Evolutionary conservation across 73 alveolate genomes (phyloP), one percentile per base, ranked within the genome.

Genomic region (Effrenium voratum): DNA sequence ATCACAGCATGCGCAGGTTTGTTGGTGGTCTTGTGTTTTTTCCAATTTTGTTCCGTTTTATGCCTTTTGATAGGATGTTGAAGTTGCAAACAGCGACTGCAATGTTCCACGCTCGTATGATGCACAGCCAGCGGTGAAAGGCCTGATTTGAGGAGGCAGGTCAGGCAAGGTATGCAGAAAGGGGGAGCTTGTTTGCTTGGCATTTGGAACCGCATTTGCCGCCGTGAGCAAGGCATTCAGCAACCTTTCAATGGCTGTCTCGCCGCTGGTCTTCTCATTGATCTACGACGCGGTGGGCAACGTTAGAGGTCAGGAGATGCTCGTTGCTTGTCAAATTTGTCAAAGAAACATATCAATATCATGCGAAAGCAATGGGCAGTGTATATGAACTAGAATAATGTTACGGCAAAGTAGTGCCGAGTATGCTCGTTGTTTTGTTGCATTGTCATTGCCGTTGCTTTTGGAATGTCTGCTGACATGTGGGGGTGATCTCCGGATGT

Each of bases 261-360:
- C 91, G 41, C 91, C 91, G 30, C 91, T 80, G 91, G 68, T 80
- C 70, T 80, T 80, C 68, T 41, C 91, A 1, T 30, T 46, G 43
- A 46, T 80, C 70, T 80, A 80, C 91, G 91, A 80, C 68, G 91
- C 40, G 68, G 91, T 80, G 91, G 91, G 68, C 46, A 80, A 80
- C 43, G 70, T 45, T 24, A 19, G 91, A 19, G 91, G 91, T n/a
- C 91, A 80, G 91, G 86, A 75, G 55, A 34, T 38, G 86, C 86
- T 34, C 59, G 86, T 70, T 57, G 1, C 72, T 57, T 30, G 28
- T 22, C 72, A 57, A 57, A 57, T 22, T 22, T 22, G 16, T 57
- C 72, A 57, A 30, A 22, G 72, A 22, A 57, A 22, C 72, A 30
- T 22, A 22, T 30, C 72, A 30, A 30, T 57, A 30, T 57, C 28